These are phyloP conservation scores for Iberis pinnata DNA, from an alignment of 345 rosid genomes.

Conservation along the genomic window DNA sequence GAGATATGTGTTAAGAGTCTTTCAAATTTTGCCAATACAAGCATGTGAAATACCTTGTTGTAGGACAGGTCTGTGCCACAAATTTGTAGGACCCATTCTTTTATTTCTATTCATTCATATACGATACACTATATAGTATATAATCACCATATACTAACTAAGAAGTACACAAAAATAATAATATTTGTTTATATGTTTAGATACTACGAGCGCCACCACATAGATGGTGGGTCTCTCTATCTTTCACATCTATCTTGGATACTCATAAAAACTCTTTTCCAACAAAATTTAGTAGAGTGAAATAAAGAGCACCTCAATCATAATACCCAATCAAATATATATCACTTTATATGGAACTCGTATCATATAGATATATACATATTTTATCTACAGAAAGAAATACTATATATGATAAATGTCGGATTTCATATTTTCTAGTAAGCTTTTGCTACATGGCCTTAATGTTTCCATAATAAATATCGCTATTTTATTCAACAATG, in stretches of 20 bases:
- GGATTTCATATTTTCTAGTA: too few relatives aligned
- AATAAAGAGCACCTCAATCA: constrained; percentile 24
- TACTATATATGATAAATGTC: too few relatives aligned
- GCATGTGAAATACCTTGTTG: constrained; percentile 63
- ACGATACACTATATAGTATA: background rate
- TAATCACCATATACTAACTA: constrained; percentile 15
- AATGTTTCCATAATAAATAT: too few relatives aligned
- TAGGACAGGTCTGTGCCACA: constrained; percentile 45
- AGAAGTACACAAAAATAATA: background rate
- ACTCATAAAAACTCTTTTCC: constrained; percentile 27
- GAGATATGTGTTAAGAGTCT: constrained; percentile 22
- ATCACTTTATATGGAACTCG: background rate
- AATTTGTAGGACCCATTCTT: constrained; percentile 36
- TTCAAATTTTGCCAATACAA: constrained; percentile 33
- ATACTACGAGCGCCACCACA: constrained; percentile 23
- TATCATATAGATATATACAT: background rate
- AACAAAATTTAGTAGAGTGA: constrained; percentile 17
- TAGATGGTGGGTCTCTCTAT: constrained; percentile 33
- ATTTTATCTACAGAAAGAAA: too few relatives aligned
- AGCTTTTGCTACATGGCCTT: too few relatives aligned
- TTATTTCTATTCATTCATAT: background rate
- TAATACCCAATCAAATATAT: constrained; percentile 14
- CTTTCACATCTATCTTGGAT: constrained; percentile 34
- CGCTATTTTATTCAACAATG: too few relatives aligned
- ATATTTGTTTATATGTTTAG: constrained; percentile 8